Evolutionary conservation across 192 early-diverging fungal genomes (phyloP).

Genomic region (Coemansia sp.): DNA sequence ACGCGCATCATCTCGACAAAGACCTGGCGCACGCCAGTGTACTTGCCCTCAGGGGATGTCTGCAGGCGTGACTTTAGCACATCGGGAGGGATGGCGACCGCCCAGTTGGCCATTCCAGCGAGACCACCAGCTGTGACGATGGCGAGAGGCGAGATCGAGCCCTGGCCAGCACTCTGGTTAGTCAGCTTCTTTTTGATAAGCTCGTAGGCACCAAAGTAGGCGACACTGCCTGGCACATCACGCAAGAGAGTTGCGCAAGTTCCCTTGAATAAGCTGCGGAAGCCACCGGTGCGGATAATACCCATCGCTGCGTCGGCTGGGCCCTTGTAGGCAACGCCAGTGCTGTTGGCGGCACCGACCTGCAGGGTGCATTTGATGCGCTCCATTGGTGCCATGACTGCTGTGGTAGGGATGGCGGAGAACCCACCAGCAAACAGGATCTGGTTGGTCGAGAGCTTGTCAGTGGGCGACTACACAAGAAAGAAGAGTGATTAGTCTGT

Average conservation of each 20-base stretch:
- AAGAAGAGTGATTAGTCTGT: not conserved
- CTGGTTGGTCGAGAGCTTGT: conserved; percentile 68
- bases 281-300: conserved; percentile 85
- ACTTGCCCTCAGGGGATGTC: conserved; percentile 61
- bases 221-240: conserved; percentile 92
- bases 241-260: conserved; percentile 91
- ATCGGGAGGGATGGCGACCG: conserved; percentile 73
- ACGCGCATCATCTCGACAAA: conserved; percentile 61
- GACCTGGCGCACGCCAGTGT: conserved; percentile 54
- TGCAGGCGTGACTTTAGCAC: conserved; percentile 83
- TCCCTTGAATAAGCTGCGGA: conserved; percentile 88
- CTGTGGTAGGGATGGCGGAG: conserved; percentile 93
- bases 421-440: conserved; percentile 89
- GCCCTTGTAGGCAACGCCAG: conserved; percentile 76
- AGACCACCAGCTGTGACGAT: conserved; percentile 95
- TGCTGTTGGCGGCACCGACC: conserved; percentile 50
- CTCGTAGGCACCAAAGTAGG: conserved; percentile 97
- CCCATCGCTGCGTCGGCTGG: conserved; percentile 85
- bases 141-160: conserved; percentile 76
- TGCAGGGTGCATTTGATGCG: conserved; percentile 96
- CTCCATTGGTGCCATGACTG: conserved; percentile 94
- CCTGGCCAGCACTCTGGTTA: conserved; percentile 64
- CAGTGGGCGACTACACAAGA: conserved; percentile 35
- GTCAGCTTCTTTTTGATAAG: conserved; percentile 73
- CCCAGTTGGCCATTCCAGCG: conserved; percentile 98